These are phyloP conservation scores for Linum usitatissimum DNA, from an alignment of 345 rosid species.

Conservation along the genomic window DNA sequence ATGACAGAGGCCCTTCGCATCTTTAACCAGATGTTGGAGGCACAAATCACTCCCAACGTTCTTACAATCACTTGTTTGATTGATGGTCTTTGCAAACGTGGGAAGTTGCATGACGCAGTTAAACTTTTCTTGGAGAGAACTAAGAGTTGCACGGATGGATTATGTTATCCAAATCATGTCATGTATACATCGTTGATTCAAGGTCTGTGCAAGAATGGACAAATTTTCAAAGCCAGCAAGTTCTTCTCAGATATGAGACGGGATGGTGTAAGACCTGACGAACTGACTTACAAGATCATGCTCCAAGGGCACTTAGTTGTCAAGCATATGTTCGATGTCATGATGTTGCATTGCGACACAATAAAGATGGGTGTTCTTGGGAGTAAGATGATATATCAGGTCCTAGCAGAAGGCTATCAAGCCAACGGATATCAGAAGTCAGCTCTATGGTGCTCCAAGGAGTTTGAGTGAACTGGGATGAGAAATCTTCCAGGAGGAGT, in stretches of 20 bases:
- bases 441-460: conserved; percentile 24
- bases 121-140: conserved; percentile 31
- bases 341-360: conserved; percentile 61
- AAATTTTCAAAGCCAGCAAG: conserved; percentile 40
- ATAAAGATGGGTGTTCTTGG: conserved; percentile 51
- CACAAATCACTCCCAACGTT: conserved; percentile 39
- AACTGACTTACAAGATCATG: conserved; percentile 21
- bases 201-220: conserved; percentile 45
- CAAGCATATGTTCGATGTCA: conserved; percentile 34
- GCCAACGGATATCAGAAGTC: conserved; percentile 34
- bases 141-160: conserved; percentile 7
- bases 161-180: conserved; percentile 27
- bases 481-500: too few relatives aligned
- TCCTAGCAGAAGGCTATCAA: conserved; percentile 31
- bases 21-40: conserved; percentile 41
- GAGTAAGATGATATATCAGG: conserved; percentile 22
- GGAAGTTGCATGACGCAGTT: conserved; percentile 34
- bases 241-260: conserved; percentile 47
- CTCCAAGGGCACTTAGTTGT: conserved; percentile 37
- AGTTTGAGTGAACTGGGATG: conserved; percentile 2
- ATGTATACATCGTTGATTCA: conserved; percentile 40
- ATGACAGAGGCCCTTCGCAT: conserved; percentile 42
- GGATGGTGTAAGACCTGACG: conserved; percentile 35
- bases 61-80: conserved; percentile 49
- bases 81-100: conserved; percentile 55